Conservation (phyloP, 1,284 basidiomycete species). For the Pseudomicrostroma phylloplanum region DNA sequence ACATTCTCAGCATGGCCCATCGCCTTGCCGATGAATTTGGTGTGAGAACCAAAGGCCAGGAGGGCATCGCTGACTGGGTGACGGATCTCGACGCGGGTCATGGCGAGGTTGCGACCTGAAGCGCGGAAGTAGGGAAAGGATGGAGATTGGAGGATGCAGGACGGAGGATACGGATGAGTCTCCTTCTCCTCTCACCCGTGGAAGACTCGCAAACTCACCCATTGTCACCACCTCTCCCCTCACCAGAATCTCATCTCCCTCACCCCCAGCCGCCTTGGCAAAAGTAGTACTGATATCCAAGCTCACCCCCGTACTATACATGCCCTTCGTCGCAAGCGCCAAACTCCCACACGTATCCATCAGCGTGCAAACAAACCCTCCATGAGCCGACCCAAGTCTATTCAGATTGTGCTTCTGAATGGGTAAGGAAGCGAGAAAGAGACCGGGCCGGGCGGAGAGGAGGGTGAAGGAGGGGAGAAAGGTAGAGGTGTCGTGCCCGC, state of each 20-base stretch:
- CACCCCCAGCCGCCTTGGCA: slow-evolving; percentile 62
- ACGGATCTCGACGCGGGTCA: slow-evolving; percentile 40
- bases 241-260: slow-evolving; percentile 26
- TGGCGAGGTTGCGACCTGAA: slow-evolving; percentile 40
- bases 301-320: slow-evolving; percentile 76
- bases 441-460: slow-evolving; percentile 30
- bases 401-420: slow-evolving; percentile 40
- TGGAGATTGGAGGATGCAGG: slow-evolving; percentile 6
- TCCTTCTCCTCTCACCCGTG: background rate
- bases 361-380: slow-evolving; percentile 73
- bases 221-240: slow-evolving; percentile 30
- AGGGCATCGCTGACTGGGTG: slow-evolving; percentile 65
- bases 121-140: background rate
- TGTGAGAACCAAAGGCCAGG: slow-evolving; percentile 73
- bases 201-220: slow-evolving; percentile 62
- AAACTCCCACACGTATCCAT: slow-evolving; percentile 80
- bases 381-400: slow-evolving; percentile 60
- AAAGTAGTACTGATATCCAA: slow-evolving; percentile 81
- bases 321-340: slow-evolving; percentile 71
- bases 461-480: slow-evolving; percentile 27
- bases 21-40: slow-evolving; percentile 66
- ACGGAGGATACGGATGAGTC: background rate
- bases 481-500: slow-evolving; percentile 40
- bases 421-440: slow-evolving; percentile 22
- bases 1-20: slow-evolving; percentile 67